Evolutionary conservation across 2,329 filamentous ascomycete genomes (phyloP), one percentile per base, ranked within the genome.

Genomic region (Pseudogymnoascus sp.): DNA sequence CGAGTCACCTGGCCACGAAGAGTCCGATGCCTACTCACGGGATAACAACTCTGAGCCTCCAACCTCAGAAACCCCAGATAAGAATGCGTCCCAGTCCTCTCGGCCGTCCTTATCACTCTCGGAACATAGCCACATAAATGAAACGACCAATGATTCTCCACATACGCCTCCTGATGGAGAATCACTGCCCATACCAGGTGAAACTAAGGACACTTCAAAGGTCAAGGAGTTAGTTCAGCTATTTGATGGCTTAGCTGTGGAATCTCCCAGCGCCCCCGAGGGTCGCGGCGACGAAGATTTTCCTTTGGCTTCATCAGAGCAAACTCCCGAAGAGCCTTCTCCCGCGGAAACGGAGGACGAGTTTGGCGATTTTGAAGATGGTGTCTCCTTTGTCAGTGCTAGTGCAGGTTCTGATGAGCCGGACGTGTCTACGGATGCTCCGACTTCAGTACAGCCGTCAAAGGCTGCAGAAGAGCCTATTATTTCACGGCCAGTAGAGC

Each of bases 341-440:
- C 50, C 50, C 28, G 10, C 61, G 11, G 67, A 70, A n/a, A 61
- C 66, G 11, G 71, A 68, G 41, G 70, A 73, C 24, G 74, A 75
- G 19, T 75, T 75, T 66, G 74, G 72, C n/a, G 74, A 76, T 62
- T 76, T 75, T 65, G 74, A 72, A 62, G 72, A 73, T 60, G 72
- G 69, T 1, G 60, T 67, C 14, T 72, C 69, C 3, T 56, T 56
- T 19, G 50, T 56, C 16, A 69, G 71, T 22, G 35, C 40, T 46
- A 65, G 64, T 33, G 62, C 67, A 12, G 35, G 19, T 35, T 38
- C 67, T 26, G 63, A 64, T 7, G 68, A 67, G 50, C 43, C 33
- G 22, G 62, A 60, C 59, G 38, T 53, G 2, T 53, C 61, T 40
- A 24, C 35, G 22, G 16, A 8, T 24, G 10, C 41, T 10, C 26